Conservation (phyloP, 2,329 filamentous ascomycete genomes). For the Phyllosticta ampelicida region DNA sequence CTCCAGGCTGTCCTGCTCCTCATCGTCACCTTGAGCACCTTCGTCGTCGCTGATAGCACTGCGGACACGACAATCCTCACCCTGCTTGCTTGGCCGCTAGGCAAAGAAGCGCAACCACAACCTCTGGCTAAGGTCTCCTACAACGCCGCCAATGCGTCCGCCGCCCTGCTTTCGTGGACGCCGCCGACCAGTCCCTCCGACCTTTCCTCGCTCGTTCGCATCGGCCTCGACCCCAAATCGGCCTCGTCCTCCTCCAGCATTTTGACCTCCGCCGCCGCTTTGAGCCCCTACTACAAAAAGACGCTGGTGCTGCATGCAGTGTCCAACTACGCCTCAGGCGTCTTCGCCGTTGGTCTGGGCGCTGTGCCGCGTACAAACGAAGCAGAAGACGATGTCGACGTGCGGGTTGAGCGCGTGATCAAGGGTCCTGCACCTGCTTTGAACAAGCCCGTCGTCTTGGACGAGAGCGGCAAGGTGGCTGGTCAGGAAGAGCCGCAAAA, state of each 20-base stretch:
- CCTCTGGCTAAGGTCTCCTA: conserved; percentile 20
- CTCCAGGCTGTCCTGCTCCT: conserved; percentile 14
- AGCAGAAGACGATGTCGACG: conserved; percentile 27
- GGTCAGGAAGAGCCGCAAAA: conserved; percentile 36
- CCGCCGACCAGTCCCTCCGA: conserved; percentile 22
- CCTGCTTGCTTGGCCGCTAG: conserved; percentile 27
- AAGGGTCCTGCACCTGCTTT: conserved; percentile 32
- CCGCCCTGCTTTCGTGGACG: conserved; percentile 28
- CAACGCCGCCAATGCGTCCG: conserved; percentile 23
- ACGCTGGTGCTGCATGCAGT: conserved; percentile 35
- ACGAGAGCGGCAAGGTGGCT: conserved; percentile 43
- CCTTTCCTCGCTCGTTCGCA: conserved; percentile 30
- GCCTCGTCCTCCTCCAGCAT: conserved; percentile 34
- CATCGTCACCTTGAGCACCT: conserved; percentile 33
- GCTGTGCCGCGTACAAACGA: conserved; percentile 20
- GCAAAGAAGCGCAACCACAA: conserved; percentile 16
- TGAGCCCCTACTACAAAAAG: conserved; percentile 32
- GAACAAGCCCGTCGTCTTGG: conserved; percentile 46
- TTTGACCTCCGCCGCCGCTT: conserved; percentile 34
- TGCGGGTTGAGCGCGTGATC: conserved; percentile 30
- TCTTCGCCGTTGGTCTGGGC: conserved; percentile 36
- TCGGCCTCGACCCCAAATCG: conserved; percentile 32
- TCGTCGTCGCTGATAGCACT: conserved; percentile 30
- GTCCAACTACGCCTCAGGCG: conserved; percentile 25
- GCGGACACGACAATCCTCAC: conserved; percentile 19